Conservation (phyloP, 768 basidiomycete species). For the Sporobolomyces roseus region DNA sequence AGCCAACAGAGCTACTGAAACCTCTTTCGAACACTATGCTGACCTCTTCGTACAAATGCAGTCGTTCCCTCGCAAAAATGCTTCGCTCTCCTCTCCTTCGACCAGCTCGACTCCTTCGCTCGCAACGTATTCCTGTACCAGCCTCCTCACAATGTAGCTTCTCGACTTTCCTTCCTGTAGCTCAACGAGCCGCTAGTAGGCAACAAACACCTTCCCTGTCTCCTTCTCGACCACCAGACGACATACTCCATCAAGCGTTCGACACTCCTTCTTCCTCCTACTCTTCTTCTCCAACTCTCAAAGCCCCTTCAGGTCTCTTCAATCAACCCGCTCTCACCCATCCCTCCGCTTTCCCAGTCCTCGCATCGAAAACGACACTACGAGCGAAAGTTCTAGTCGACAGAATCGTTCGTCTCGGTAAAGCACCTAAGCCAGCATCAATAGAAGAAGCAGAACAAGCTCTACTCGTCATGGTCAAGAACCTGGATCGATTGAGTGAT, state of each 20-base stretch:
- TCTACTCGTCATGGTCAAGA: constrained; percentile 62
- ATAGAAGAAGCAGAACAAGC: constrained; percentile 57
- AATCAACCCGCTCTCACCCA: constrained; percentile 67
- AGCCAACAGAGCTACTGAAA: too few species aligned
- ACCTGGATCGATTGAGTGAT: constrained; percentile 92
- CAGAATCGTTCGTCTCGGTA: constrained; percentile 57
- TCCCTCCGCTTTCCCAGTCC: constrained; percentile 64
- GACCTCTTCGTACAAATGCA: too few species aligned
- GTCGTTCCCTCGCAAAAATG: background rate
- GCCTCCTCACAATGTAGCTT: background rate
- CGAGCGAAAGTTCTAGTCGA: constrained; percentile 78
- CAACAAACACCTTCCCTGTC: background rate
- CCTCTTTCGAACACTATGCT: background rate
- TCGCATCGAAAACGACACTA: constrained; percentile 73
- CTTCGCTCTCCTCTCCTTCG: background rate
- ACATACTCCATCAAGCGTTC: constrained; percentile 29
- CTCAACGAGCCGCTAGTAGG: background rate
- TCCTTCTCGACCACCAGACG: constrained; percentile 9
- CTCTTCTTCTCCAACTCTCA: constrained; percentile 8
- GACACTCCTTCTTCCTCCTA: constrained; percentile 21
- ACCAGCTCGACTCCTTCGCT: background rate
- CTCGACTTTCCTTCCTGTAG: background rate
- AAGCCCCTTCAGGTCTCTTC: constrained; percentile 65
- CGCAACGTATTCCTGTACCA: background rate
- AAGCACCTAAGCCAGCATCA: constrained; percentile 23